These are phyloP conservation scores for Calycina marina DNA, from an alignment of 2,329 filamentous ascomycete genomes.

Conservation along the genomic window DNA sequence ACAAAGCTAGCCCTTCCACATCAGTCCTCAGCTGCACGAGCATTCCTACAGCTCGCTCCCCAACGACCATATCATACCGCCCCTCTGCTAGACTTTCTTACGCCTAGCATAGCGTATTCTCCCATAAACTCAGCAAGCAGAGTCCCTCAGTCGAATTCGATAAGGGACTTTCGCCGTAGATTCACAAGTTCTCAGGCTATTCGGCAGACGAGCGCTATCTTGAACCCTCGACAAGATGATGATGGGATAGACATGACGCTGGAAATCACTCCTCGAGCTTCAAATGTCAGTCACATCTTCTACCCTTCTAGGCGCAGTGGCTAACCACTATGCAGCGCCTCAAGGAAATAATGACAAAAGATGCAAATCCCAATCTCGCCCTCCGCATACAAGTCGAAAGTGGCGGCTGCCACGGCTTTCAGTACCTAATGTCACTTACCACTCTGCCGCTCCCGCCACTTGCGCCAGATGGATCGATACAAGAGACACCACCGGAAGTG, in stretches of 20 bases:
- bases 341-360: slow-evolving; percentile 54
- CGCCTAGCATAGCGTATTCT: slow-evolving; percentile 9
- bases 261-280: slow-evolving; percentile 71
- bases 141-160: too few species aligned
- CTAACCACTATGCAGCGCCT: slow-evolving; percentile 13
- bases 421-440: slow-evolving; percentile 85
- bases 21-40: slow-evolving; percentile 13
- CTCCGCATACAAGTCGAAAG: slow-evolving; percentile 87
- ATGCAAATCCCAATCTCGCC: slow-evolving; percentile 63
- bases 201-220: slow-evolving; percentile 31
- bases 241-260: slow-evolving; percentile 74
- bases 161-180: too few species aligned
- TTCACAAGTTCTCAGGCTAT: slow-evolving; percentile 13
- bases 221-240: slow-evolving; percentile 67
- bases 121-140: not conserved
- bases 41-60: slow-evolving; percentile 17
- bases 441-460: slow-evolving; percentile 33
- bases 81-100: slow-evolving; percentile 19
- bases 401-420: slow-evolving; percentile 94
- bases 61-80: slow-evolving; percentile 11
- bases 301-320: not conserved
- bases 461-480: slow-evolving; percentile 7
- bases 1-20: slow-evolving; percentile 8
- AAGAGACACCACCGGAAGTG: slow-evolving; percentile 12
- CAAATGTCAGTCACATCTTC: slow-evolving; percentile 42